Conservation (phyloP, 2,329 filamentous ascomycete species). For the Seiridium unicorne region DNA sequence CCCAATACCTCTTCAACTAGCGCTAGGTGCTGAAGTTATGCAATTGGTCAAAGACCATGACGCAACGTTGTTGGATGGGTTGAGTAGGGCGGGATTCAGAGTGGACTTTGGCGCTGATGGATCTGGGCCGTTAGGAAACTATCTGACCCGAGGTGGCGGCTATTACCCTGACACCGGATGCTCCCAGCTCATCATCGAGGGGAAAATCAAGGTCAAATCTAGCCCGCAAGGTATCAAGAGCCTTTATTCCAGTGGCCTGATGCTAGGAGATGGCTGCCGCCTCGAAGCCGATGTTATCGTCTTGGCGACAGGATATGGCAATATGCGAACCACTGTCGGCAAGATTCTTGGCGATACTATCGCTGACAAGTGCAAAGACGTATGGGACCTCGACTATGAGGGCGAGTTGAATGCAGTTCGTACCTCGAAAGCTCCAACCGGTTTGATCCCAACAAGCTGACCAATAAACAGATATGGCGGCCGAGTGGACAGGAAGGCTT, state of each 20-base stretch:
- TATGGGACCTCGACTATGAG: constrained; percentile 61
- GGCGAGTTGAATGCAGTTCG: constrained; percentile 45
- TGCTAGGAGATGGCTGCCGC: constrained; percentile 46
- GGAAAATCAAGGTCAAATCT: constrained; percentile 53
- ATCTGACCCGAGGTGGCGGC: constrained; percentile 58
- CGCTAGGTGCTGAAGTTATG: constrained; percentile 54
- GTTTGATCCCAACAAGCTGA: no score
- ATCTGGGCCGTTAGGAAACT: constrained; percentile 55
- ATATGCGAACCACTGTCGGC: constrained; percentile 64
- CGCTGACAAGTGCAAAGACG: constrained; percentile 54
- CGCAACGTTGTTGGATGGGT: constrained; percentile 38
- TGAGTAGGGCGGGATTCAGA: constrained; percentile 56
- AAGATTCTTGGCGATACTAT: constrained; percentile 61
- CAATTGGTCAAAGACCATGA: constrained; percentile 56
- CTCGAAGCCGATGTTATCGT: constrained; percentile 57
- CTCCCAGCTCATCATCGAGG: constrained; percentile 51
- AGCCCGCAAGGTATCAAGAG: constrained; percentile 43
- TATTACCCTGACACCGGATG: constrained; percentile 60
- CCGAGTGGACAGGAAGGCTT: constrained; percentile 46
- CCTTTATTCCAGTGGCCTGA: constrained; percentile 38
- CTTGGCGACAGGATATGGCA: constrained; percentile 58
- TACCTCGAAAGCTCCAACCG: no score
- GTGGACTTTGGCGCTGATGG: constrained; percentile 55
- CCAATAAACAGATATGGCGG: constrained; percentile 33
- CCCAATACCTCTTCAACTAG: constrained; percentile 56